Base-by-base conservation (phyloP, 129 eudicot species). In the Flaveria ramosissima region DNA sequence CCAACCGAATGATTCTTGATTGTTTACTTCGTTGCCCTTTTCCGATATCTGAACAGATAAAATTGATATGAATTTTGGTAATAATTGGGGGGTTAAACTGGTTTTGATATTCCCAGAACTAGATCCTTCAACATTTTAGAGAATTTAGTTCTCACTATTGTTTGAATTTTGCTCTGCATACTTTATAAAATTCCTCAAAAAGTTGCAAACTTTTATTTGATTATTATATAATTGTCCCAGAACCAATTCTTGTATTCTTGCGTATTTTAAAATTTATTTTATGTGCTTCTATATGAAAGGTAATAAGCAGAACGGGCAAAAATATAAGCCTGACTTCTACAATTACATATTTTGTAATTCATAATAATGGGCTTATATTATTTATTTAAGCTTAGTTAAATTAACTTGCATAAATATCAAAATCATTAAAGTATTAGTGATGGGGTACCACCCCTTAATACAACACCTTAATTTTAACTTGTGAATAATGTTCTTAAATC, bases 1-100 rank as follows among this genome's bases (percentile, higher is more conserved):
- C 97, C 82, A 53, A 11, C 85, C 2, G 97, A 90, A 74, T 84
- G 80, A 86, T 3, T 20, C 68, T 41, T 46, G 60, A 70, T 59
- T 47, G 2, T 42, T 41, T 73, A 61, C 56, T 73, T 78, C 0
- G 14, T 57, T 71, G 24, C 48, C 74, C 21, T 51, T 70, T 60
- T 61, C 32, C 32, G 71, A 23, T 36, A 16, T 66, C 59, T 11
- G 60, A 64, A 73, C 16, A 72, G 64, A 71, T 53, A 70, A 53
- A 32, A 4, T 64, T 69, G 41, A 12, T 69, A 41, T 80, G 63
- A 50, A 46, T 75, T n/a, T 80, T 83, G 75, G 77, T 53, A 83
- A 86, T 86, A 86, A 86, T 81, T 63, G 5, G 36, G 32, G 87
- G 81, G 62, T 71, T 77, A 65, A 59, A 75, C 53, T 78, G 70